Conservation (phyloP, 768 basidiomycete genomes). For the Boletus reticulatus region DNA sequence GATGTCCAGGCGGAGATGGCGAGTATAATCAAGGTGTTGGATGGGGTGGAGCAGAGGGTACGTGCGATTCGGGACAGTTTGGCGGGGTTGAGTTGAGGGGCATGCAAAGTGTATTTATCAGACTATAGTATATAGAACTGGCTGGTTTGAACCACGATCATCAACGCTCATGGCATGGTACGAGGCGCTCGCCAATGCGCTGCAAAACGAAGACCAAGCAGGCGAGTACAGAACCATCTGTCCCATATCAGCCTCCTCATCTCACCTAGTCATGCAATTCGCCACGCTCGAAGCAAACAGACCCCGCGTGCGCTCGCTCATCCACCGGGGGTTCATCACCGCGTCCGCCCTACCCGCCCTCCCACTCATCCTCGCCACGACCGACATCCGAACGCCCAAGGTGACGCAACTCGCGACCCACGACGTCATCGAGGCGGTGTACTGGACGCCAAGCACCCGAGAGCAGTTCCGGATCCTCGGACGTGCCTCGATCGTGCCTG, state of each 20-base stretch:
- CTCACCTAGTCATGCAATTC: constrained; percentile 53
- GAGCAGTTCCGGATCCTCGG: constrained; percentile 78
- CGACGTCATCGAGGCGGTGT: constrained; percentile 53
- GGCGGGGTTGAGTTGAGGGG: constrained; percentile 28
- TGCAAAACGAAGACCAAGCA: constrained; percentile 36
- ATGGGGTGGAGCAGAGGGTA: constrained; percentile 57
- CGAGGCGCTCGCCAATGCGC: constrained; percentile 40
- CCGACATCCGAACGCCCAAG: constrained; percentile 74
- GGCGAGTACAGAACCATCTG: constrained; percentile 19
- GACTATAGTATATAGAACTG: too few relatives aligned
- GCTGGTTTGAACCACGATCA: too few relatives aligned
- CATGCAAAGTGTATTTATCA: not conserved
- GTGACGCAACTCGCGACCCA: constrained; percentile 31
- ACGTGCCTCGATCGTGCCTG: constrained; percentile 52
- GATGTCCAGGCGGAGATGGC: constrained; percentile 48
- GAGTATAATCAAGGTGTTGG: constrained; percentile 49
- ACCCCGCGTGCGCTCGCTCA: constrained; percentile 64
- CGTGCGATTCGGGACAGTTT: constrained; percentile 45
- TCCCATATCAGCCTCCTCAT: not conserved
- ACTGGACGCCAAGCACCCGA: constrained; percentile 67
- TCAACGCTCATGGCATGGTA: constrained; percentile 41
- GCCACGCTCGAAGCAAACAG: constrained; percentile 27
- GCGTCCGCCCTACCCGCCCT: constrained; percentile 40
- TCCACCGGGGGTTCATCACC: constrained; percentile 59
- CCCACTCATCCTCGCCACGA: constrained; percentile 64